These are phyloP conservation scores for Blastosporella zonata DNA, from an alignment of 1,284 basidiomycete species.

Conservation along the genomic window DNA sequence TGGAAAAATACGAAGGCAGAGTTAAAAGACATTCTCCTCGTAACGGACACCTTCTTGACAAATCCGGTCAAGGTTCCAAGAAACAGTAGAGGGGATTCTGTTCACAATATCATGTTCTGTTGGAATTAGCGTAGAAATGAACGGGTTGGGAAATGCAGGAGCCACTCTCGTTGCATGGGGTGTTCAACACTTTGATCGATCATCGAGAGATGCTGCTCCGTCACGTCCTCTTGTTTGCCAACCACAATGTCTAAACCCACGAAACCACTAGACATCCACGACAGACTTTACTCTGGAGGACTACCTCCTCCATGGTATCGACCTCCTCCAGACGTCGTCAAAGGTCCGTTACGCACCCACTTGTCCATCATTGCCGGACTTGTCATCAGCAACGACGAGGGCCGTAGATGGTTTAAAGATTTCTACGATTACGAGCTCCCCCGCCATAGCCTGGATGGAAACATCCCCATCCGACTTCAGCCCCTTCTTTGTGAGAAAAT, in stretches of 20 bases:
- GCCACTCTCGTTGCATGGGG: neutral
- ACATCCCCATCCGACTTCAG: neutral
- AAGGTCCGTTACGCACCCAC: neutral
- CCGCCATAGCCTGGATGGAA: constrained; percentile 10
- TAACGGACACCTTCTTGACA: neutral
- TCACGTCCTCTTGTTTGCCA: too few relatives aligned
- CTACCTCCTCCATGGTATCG: neutral
- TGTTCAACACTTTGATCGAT: too few relatives aligned
- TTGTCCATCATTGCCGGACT: neutral
- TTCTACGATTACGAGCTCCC: constrained; percentile 10
- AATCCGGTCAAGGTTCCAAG: neutral
- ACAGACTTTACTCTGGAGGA: neutral
- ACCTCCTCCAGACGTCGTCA: neutral
- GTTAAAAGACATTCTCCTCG: neutral
- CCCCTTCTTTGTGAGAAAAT: neutral
- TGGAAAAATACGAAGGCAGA: neutral
- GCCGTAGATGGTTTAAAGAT: constrained; percentile 17
- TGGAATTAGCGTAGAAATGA: neutral
- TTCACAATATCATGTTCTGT: neutral
- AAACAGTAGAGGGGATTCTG: neutral
- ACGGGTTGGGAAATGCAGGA: neutral
- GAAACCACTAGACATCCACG: too few relatives aligned
- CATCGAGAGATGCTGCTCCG: too few relatives aligned
- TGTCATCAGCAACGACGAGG: neutral
- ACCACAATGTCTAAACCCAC: too few relatives aligned